Conservation (phyloP, 1,139 yeast species). For the Yarrowia galli region DNA sequence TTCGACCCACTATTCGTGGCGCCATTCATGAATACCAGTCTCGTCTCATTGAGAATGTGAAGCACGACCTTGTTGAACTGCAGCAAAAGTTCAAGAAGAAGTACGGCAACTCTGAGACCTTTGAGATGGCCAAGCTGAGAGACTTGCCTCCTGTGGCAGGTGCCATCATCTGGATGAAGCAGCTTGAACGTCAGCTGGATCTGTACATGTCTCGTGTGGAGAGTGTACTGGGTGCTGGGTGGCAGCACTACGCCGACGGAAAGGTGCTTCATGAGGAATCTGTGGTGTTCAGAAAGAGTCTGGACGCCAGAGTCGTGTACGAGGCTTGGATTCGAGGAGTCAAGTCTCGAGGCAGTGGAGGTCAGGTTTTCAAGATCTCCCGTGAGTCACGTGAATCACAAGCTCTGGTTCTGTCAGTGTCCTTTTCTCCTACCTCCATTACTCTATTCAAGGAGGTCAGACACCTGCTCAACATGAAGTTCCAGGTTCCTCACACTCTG, state of each 20-base stretch:
- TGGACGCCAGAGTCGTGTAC: conserved; percentile 56
- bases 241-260: conserved; percentile 81
- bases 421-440: conserved; percentile 60
- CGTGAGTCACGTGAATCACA: conserved; percentile 44
- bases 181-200: conserved; percentile 56
- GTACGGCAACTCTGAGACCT: conserved; percentile 50
- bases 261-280: conserved; percentile 64
- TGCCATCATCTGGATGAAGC: conserved; percentile 60
- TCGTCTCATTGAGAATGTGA: conserved; percentile 57
- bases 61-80: conserved; percentile 55
- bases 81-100: conserved; percentile 54
- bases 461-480: conserved; percentile 61
- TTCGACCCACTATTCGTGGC: conserved; percentile 60
- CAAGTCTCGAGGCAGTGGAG: conserved; percentile 49
- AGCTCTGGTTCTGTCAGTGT: conserved; percentile 50
- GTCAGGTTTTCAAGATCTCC: conserved; percentile 54
- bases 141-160: conserved; percentile 60
- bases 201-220: conserved; percentile 56
- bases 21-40: conserved; percentile 65
- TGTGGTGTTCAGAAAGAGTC: conserved; percentile 55
- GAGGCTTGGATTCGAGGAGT: conserved; percentile 56
- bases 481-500: conserved; percentile 64
- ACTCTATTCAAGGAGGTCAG: conserved; percentile 62
- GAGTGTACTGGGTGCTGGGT: conserved; percentile 69
- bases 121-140: conserved; percentile 51